Base-by-base conservation (phyloP, 1,284 basidiomycete species). In the Termitomyces sp. region DNA sequence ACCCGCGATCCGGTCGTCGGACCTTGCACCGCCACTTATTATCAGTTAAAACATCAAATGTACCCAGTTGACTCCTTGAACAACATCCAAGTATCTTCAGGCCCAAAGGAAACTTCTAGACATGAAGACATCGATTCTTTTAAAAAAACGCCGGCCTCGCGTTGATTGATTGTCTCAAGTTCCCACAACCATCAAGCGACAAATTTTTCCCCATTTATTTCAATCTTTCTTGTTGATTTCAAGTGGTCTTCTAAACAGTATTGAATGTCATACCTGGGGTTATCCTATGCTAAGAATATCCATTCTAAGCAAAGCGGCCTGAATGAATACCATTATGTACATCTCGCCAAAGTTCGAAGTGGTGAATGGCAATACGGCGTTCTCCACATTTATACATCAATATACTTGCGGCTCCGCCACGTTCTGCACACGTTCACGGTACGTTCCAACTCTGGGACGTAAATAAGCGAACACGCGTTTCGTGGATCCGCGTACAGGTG, bases 1-100 rank as follows among this genome's bases (percentile, higher is more conserved):
- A 58, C 58, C 15, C 50, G 28, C 54, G 54, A 48, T 48, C 57
- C 57, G 57, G 57, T 40, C 26, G 38, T 47, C 54, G 53, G 50
- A 40, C 30, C 15, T 31, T 43, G 50, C 50, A 52, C 44, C 24
- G 55, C 53, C 58, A 54, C 55, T 34, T 41, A 44, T 21, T 19
- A 24, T 24, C 19, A 15, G 12, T 30, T 17, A 19, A 24, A 31
- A 46, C n/a, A 33, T 47, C 46, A 8, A 46, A n/a, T 19, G 17
- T 7, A 10, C 21, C 24, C 26, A 5, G 9, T 2, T 28, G 9
- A 43, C 42, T 26, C 2, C 31, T 42, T 50, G 26, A 5, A 24
- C 38, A 15, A 39, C 9, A 24, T 12, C 21, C 21, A 24, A 5
- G 24, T 24, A 1, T 12, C 24, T 5, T n/a, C 48, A 12, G n/a